Percentiles rank a stretch among this genome's conserved stretches.
These are phyloP conservation scores for Pythium aphanidermatum DNA, from an alignment of 352 stramenopile species.

Conservation along the genomic window DNA sequence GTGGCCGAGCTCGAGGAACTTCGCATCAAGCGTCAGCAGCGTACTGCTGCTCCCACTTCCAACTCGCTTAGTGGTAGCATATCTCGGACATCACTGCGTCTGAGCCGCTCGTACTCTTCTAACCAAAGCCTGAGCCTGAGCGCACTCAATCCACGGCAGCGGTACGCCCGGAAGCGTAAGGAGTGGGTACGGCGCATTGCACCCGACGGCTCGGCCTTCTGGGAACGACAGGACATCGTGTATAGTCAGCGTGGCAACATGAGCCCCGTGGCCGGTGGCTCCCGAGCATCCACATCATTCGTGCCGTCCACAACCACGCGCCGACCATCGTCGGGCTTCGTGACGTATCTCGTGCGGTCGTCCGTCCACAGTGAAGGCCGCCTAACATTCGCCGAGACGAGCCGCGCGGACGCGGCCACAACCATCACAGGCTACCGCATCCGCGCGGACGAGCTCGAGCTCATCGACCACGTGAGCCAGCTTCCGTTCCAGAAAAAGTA, in stretches of 20 bases:
- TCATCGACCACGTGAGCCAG: constrained; percentile 59
- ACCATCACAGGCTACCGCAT: constrained; percentile 64
- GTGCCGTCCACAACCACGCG: neutral
- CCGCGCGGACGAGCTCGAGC: constrained; percentile 41
- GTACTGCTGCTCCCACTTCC: neutral
- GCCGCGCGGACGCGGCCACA: constrained; percentile 45
- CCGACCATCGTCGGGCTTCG: constrained; percentile 59
- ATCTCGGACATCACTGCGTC: constrained; percentile 7
- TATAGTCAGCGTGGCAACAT: constrained; percentile 20
- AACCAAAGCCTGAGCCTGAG: constrained; percentile 38
- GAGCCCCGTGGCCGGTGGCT: neutral
- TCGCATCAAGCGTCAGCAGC: constrained; percentile 22
- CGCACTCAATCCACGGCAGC: constrained; percentile 65
- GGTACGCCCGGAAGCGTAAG: constrained; percentile 71
- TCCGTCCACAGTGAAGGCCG: constrained; percentile 48
- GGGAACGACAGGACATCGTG: constrained; percentile 52
- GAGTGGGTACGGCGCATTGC: constrained; percentile 71
- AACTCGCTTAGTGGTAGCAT: constrained; percentile 3
- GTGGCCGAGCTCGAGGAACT: constrained; percentile 18
- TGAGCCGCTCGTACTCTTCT: constrained; percentile 21
- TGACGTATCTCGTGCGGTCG: constrained; percentile 63
- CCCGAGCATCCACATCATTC: constrained; percentile 3
- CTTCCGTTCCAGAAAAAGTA: constrained; percentile 77
- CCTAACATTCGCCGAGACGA: constrained; percentile 63
- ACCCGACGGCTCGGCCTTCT: constrained; percentile 61